Evolutionary conservation across 257 asterid species (phyloP).

Genomic region (Solanum dulcamara): DNA sequence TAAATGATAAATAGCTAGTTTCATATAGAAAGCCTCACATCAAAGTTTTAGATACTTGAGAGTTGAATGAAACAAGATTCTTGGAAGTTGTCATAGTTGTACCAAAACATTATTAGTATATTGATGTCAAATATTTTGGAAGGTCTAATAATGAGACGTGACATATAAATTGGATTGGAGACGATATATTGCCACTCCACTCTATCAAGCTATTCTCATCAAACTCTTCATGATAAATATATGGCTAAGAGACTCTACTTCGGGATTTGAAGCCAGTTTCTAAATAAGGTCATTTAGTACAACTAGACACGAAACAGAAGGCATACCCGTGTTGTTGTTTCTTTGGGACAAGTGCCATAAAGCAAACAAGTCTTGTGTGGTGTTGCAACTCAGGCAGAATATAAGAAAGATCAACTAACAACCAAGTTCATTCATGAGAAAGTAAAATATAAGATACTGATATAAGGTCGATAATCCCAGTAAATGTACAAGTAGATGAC

Average conservation of each 20-base stretch:
- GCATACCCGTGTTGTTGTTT: background rate
- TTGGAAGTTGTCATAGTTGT: background rate
- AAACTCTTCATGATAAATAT: background rate
- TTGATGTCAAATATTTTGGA: background rate
- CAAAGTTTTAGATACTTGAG: background rate
- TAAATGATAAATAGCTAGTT: background rate
- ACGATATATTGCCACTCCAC: background rate
- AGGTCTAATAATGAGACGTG: background rate
- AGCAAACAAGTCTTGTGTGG: background rate
- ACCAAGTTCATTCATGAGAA: background rate
- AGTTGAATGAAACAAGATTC: background rate
- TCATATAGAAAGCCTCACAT: background rate
- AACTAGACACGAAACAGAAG: background rate
- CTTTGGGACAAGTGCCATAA: background rate
- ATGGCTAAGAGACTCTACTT: background rate
- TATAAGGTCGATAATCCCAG: background rate
- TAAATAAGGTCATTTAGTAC: background rate
- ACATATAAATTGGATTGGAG: background rate
- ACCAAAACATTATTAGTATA: background rate
- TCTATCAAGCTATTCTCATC: background rate
- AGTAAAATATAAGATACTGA: background rate
- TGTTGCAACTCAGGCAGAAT: background rate
- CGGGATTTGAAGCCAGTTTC: background rate
- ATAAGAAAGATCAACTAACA: background rate
- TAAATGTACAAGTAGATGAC: background rate